Conservation (phyloP, 768 basidiomycete species). For the Harrya chromipes region DNA sequence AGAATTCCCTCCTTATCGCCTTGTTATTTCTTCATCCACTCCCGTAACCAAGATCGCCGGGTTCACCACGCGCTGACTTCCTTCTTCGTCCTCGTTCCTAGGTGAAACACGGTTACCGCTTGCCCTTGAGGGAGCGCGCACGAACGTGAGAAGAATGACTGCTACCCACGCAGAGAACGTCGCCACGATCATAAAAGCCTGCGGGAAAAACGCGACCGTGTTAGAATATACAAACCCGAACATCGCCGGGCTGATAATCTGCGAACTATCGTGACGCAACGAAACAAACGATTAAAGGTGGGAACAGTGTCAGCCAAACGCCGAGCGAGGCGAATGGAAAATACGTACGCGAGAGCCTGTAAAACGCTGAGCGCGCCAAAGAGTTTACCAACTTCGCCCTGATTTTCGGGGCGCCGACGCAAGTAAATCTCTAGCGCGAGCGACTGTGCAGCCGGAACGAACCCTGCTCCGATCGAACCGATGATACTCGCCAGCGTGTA, state of each 20-base stretch:
- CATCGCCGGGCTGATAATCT: slow-evolving; percentile 67
- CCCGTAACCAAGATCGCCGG: not conserved
- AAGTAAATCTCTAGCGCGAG: slow-evolving; percentile 67
- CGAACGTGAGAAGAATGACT: slow-evolving; percentile 44
- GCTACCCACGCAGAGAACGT: slow-evolving; percentile 39
- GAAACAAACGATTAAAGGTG: not conserved
- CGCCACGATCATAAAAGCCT: slow-evolving; percentile 64
- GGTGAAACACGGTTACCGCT: not conserved
- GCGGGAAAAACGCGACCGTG: slow-evolving; percentile 69
- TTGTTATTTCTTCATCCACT: slow-evolving; percentile 2
- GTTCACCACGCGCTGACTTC: not conserved
- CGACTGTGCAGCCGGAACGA: slow-evolving; percentile 65
- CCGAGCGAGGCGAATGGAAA: not conserved
- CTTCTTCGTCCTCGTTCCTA: slow-evolving; percentile 4
- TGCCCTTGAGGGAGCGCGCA: slow-evolving; percentile 36
- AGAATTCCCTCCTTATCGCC: slow-evolving; percentile 1
- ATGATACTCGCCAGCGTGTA: slow-evolving; percentile 54
- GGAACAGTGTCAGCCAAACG: not conserved
- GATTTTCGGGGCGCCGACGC: slow-evolving; percentile 40
- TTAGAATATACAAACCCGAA: slow-evolving; percentile 69
- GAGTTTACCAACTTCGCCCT: slow-evolving; percentile 62
- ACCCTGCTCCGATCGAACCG: slow-evolving; percentile 58
- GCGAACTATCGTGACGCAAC: slow-evolving; percentile 40
- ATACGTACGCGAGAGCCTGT: slow-evolving; percentile 57
- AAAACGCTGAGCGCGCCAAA: slow-evolving; percentile 81